Base-by-base conservation (phyloP, 2,329 filamentous ascomycete species). In the Alternaria ventricosa region DNA sequence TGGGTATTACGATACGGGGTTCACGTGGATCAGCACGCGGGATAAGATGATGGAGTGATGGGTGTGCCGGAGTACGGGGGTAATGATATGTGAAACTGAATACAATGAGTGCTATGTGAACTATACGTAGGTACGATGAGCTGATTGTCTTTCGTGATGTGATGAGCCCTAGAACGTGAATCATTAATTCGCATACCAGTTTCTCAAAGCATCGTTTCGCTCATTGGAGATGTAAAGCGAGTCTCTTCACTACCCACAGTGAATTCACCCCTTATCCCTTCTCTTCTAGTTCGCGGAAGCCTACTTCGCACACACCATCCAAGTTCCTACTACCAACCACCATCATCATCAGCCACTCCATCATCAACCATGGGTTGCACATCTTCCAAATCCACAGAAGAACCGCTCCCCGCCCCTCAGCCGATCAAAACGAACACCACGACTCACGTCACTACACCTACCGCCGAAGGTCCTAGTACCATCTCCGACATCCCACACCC, bases 131-230 rank as follows among this genome's bases (percentile, higher is more conserved):
- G n/a, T n/a, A n/a, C n/a, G 2, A 36, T 36, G 13, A 10, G 7
- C 1, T n/a, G 1, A n/a, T 10, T 9, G 15, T 41, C 4, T 41
- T 41, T 3, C 10, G 28, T 30, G 36, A 41, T 41, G 9, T 41
- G 15, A 10, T n/a, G 0, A 41, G 9, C 2, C 0, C 9, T 41
- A 6, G 6, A 36, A 36, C 2, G 3, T 33, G 15, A 41, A 5
- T 6, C n/a, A 41, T 3, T 6, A 0, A 2, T 41, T 5, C 0
- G 0, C 15, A 3, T 6, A 41, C 1, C 2, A 41, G 9, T 18
- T 18, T 18, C 36, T 10, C 15, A 6, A 11, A 41, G n/a, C 36
- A 18, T 18, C 8, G 36, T 18, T 1, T 41, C 1, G 15, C 36
- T 41, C 0, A 3, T 41, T 18, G 36, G 1, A 41, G 36, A n/a